Percentiles rank a stretch among this genome's conserved stretches.
These are phyloP conservation scores for Fusarium coffeatum DNA, from an alignment of 2,329 filamentous ascomycete species.

Conservation along the genomic window DNA sequence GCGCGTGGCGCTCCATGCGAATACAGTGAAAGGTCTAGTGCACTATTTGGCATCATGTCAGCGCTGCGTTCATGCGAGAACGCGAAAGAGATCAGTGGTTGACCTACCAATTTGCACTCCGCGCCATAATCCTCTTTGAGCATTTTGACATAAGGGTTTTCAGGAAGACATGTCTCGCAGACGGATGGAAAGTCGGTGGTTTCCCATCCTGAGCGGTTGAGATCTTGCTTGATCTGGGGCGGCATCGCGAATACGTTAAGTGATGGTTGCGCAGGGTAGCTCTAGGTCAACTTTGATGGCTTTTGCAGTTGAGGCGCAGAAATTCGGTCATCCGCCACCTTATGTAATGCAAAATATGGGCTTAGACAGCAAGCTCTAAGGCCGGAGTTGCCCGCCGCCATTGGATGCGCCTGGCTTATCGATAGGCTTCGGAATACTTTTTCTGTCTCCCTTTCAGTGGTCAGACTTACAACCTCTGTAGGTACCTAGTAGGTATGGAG, in stretches of 20 bases:
- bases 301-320: constrained; percentile 45
- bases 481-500: no score
- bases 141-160: constrained; percentile 99
- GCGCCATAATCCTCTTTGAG: constrained; percentile 95
- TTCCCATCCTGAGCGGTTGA: constrained; percentile 97
- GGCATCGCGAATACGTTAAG: constrained; percentile 66
- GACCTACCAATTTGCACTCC: constrained; percentile 75
- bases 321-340: constrained; percentile 45
- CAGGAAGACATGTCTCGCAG: constrained; percentile 92
- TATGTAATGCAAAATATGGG: constrained; percentile 39
- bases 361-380: constrained; percentile 12
- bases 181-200: constrained; percentile 90
- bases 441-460: not conserved
- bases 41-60: constrained; percentile 60
- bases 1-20: constrained; percentile 93
- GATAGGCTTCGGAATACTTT: constrained; percentile 35
- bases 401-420: constrained; percentile 41
- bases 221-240: constrained; percentile 93
- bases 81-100: not conserved
- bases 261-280: constrained; percentile 37
- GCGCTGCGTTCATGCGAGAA: constrained; percentile 3
- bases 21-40: constrained; percentile 94
- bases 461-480: not conserved
- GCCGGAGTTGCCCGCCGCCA: constrained; percentile 36
- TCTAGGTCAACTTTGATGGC: constrained; percentile 32